A percentile compares a stretch with the other conserved stretches of the same genome.
Evolutionary conservation across 2,329 filamentous ascomycete species (phyloP).

Genomic region (Talaromyces marneffei): DNA sequence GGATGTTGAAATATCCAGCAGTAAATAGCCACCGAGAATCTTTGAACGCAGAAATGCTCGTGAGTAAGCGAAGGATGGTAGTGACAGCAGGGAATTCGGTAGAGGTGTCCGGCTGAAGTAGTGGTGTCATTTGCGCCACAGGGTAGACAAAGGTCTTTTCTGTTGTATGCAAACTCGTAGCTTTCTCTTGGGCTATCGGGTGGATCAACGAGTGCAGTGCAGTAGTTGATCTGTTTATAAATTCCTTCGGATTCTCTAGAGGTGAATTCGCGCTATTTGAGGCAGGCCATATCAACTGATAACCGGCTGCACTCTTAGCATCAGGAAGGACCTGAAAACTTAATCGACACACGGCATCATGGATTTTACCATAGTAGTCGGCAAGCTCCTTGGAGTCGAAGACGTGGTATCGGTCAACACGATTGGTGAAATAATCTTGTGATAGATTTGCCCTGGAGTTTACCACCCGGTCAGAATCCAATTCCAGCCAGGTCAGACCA

Average conservation of each 20-base stretch:
- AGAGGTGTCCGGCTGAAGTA: slow-evolving; percentile 72
- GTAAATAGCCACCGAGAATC: slow-evolving; percentile 90
- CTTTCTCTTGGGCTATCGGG: slow-evolving; percentile 34
- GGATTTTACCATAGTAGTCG: slow-evolving; percentile 73
- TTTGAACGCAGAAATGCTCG: slow-evolving; percentile 53
- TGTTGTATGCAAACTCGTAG: slow-evolving; percentile 26
- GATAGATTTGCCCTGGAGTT: slow-evolving; percentile 72
- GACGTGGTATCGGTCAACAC: slow-evolving; percentile 89
- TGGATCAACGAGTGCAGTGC: slow-evolving; percentile 63
- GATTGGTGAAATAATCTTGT: slow-evolving; percentile 90
- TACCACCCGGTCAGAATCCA: slow-evolving; percentile 9
- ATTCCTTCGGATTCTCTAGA: slow-evolving; percentile 61
- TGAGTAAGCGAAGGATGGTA: slow-evolving; percentile 64
- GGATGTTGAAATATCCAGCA: slow-evolving; percentile 97
- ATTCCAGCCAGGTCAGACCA: background rate
- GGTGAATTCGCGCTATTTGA: slow-evolving; percentile 71
- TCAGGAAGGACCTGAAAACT: slow-evolving; percentile 71
- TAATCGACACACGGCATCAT: slow-evolving; percentile 68
- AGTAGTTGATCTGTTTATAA: slow-evolving; percentile 62
- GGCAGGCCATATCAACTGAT: slow-evolving; percentile 64
- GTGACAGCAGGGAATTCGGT: slow-evolving; percentile 83
- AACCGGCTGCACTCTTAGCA: slow-evolving; percentile 39
- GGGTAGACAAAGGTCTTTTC: slow-evolving; percentile 75
- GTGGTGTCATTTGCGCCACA: slow-evolving; percentile 78
- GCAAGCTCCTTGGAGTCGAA: slow-evolving; percentile 75